These are phyloP conservation scores for Eutrema japonicum DNA, from an alignment of 345 rosid genomes.

Conservation along the genomic window DNA sequence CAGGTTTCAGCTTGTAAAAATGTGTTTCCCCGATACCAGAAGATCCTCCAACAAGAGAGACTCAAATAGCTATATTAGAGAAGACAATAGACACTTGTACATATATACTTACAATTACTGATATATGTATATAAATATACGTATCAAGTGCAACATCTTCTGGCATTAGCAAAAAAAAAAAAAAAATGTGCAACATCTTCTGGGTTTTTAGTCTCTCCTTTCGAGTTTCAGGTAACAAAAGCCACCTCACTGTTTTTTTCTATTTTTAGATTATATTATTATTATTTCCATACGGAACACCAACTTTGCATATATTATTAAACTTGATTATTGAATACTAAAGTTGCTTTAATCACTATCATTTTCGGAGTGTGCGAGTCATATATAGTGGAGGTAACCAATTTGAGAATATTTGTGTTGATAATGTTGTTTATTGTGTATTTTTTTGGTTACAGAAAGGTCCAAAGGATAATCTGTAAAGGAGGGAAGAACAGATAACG, in stretches of 20 bases:
- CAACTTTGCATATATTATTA: constrained; percentile 33
- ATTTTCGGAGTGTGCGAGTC: constrained; percentile 31
- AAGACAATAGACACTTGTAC: constrained; percentile 36
- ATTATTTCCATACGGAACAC: constrained; percentile 4
- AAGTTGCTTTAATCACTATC: constrained; percentile 30
- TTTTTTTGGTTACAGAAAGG: constrained; percentile 41
- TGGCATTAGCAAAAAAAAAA: background rate
- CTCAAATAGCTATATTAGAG: constrained; percentile 45
- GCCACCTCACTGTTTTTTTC: constrained; percentile 13
- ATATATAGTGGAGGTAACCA: constrained; percentile 36
- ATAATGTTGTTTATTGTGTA: constrained; percentile 39
- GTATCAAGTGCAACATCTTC: constrained; percentile 25
- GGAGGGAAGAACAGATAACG: constrained; percentile 40
- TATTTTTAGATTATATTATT: background rate
- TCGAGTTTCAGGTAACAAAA: constrained; percentile 37
- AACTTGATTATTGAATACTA: constrained; percentile 15
- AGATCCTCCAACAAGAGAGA: constrained; percentile 65
- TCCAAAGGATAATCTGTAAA: constrained; percentile 48
- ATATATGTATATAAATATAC: constrained; percentile 25
- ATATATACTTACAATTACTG: constrained; percentile 36
- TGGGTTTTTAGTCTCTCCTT: constrained; percentile 23
- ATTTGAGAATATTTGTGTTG: constrained; percentile 37
- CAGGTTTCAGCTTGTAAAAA: constrained; percentile 94
- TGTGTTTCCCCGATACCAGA: constrained; percentile 73
- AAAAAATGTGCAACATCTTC: constrained; percentile 21